Base-by-base conservation (phyloP, 2,329 filamentous ascomycete genomes). In the Fusarium nematophilum region DNA sequence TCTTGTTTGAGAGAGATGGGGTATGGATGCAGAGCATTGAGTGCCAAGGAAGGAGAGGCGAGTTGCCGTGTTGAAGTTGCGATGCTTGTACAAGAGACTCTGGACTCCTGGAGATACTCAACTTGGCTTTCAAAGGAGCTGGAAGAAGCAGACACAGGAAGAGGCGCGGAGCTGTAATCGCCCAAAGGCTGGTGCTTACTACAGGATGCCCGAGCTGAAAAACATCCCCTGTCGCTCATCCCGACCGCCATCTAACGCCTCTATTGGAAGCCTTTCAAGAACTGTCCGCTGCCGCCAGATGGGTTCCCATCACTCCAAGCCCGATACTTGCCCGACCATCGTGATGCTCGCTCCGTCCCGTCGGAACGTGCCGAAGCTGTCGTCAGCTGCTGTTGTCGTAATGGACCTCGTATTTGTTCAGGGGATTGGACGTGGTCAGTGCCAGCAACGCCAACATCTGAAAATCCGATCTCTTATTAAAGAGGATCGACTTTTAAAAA, bases 221-320 rank as follows among this genome's bases (percentile, higher is more conserved):
- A 15, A n/a, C n/a, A 8, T 23, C 27, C 40, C 31, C 43, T 46
- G 43, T 36, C 31, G 43, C 43, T 18, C 43, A 45, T 18, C 23
- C 31, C 43, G 15, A 45, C 31, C 30, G 37, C 18, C 43, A 10
- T 15, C 31, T 15, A 11, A 18, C 23, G 21, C 14, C 34, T 25
- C 27, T 17, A 31, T 31, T 45, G 17, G 34, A 33, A 25, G 14
- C n/a, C n/a, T n/a, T n/a, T n/a, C n/a, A n/a, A n/a, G n/a, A n/a
- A n/a, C n/a, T n/a, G n/a, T n/a, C n/a, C n/a, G n/a, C n/a, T n/a
- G n/a, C n/a, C n/a, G n/a, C n/a, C n/a, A n/a, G n/a, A n/a, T n/a
- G n/a, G n/a, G n/a, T n/a, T n/a, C n/a, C n/a, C n/a, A n/a, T n/a
- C n/a, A n/a, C n/a, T n/a, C n/a, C n/a, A n/a, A n/a, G n/a, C n/a